phyloP scores from a whole-genome alignment of 208 protist species.

The Leishmania aethiopica region DNA sequence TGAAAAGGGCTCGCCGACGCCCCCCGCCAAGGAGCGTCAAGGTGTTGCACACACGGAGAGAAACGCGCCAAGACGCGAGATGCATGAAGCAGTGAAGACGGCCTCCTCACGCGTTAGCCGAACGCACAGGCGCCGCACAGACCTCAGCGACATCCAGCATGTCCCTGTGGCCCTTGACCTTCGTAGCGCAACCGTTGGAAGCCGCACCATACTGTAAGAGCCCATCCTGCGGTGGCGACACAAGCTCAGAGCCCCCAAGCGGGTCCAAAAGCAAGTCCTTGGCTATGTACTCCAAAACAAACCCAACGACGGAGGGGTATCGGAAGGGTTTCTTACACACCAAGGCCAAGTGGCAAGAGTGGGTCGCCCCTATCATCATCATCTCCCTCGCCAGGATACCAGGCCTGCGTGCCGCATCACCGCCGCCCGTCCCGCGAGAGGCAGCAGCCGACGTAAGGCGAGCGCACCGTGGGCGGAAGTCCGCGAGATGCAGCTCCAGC shows the following conservation, averaged over 20 bases:
- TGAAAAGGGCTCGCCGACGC: background rate
- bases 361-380: slow-evolving; percentile 11
- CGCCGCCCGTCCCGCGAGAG: background rate
- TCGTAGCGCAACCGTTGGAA: background rate
- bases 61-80: background rate
- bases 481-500: slow-evolving; percentile 41
- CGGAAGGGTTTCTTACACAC: slow-evolving; percentile 29
- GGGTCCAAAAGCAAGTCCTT: slow-evolving; percentile 15
- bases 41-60: background rate
- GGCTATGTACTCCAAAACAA: slow-evolving; percentile 35
- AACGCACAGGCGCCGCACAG: background rate
- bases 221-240: background rate
- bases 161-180: background rate
- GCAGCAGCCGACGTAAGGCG: background rate
- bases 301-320: slow-evolving; percentile 34
- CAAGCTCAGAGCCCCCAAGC: background rate
- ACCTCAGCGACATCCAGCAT: background rate
- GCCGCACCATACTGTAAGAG: too few relatives aligned
- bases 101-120: background rate
- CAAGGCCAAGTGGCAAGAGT: slow-evolving; percentile 31
- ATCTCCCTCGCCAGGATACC: background rate
- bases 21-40: background rate
- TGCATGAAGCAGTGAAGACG: background rate
- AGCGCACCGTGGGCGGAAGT: slow-evolving; percentile 34
- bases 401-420: background rate